phyloP scores from a whole-genome alignment of 495 filamentous ascomycete genomes.

The Rhypophila decipiens region DNA sequence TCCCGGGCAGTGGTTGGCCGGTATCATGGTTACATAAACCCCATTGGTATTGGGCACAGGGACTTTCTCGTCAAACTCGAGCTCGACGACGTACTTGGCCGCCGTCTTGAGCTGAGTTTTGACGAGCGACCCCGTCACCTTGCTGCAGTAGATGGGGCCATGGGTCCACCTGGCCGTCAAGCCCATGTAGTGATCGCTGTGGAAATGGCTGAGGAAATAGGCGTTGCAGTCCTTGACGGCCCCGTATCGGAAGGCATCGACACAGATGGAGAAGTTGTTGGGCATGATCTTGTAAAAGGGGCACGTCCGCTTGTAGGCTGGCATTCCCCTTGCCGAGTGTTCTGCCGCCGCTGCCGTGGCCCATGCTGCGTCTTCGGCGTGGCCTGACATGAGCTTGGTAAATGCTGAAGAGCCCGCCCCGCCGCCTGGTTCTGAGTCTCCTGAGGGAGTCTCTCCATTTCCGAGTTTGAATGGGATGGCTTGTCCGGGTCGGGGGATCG shows the following conservation, averaged over 20 bases:
- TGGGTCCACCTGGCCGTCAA: slow-evolving; percentile 83
- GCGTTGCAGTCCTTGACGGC: slow-evolving; percentile 86
- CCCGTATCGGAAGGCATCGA: slow-evolving; percentile 95
- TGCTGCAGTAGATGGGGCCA: slow-evolving; percentile 94
- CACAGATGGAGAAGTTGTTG: slow-evolving; percentile 81
- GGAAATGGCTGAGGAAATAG: slow-evolving; percentile 97
- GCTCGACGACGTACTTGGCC: slow-evolving; percentile 73
- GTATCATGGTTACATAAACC: slow-evolving; percentile 86
- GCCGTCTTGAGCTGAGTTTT: slow-evolving; percentile 79
- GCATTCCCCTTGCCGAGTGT: slow-evolving; percentile 73
- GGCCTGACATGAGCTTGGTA: slow-evolving; percentile 82
- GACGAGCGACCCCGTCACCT: slow-evolving; percentile 84
- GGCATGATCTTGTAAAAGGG: slow-evolving; percentile 98
- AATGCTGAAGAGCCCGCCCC: slow-evolving; percentile 60
- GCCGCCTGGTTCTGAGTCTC: slow-evolving; percentile 4
- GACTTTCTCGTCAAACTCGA: slow-evolving; percentile 77
- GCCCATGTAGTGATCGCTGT: slow-evolving; percentile 95
- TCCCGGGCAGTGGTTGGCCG: slow-evolving; percentile 94
- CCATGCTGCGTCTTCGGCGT: slow-evolving; percentile 89
- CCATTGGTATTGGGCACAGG: slow-evolving; percentile 76
- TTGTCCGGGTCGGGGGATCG: slow-evolving; percentile 69
- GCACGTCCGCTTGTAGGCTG: slow-evolving; percentile 81
- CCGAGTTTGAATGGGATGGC: slow-evolving; percentile 60
- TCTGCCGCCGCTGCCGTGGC: slow-evolving; percentile 76
- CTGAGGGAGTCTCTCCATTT: no score